Conservation (phyloP, 202 grass and related monocot genomes). For the Saccharum hybrid region DNA sequence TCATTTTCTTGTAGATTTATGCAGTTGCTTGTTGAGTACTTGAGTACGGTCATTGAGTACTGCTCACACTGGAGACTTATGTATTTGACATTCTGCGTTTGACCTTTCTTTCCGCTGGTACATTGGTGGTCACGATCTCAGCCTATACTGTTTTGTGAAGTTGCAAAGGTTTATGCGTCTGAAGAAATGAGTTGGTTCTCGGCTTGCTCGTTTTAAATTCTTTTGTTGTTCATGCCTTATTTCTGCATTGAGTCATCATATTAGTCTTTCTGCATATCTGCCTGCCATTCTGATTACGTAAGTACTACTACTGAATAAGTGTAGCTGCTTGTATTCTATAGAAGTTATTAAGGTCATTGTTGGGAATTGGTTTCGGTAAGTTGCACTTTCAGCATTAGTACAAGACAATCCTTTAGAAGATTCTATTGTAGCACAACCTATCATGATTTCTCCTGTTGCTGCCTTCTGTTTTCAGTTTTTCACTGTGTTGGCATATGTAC, state of each 20-base stretch:
- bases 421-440: background rate
- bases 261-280: background rate
- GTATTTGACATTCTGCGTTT: background rate
- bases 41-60: background rate
- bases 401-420: background rate
- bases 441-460: background rate
- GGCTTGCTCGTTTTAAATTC: slow-evolving; percentile 1
- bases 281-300: background rate
- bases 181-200: slow-evolving; percentile 9
- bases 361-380: background rate
- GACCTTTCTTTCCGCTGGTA: background rate
- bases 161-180: background rate
- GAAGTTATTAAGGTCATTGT: background rate
- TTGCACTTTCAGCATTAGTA: slow-evolving; percentile 5
- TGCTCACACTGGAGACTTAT: background rate
- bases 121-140: background rate
- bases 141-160: background rate
- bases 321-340: slow-evolving; percentile 13
- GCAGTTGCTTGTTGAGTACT: slow-evolving; percentile 3
- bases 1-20: slow-evolving; percentile 17
- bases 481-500: background rate
- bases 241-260: background rate
- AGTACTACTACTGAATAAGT: background rate
- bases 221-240: background rate
- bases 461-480: background rate